Base-by-base conservation (phyloP, 805 yeast species). In the Saturnispora dispora region DNA sequence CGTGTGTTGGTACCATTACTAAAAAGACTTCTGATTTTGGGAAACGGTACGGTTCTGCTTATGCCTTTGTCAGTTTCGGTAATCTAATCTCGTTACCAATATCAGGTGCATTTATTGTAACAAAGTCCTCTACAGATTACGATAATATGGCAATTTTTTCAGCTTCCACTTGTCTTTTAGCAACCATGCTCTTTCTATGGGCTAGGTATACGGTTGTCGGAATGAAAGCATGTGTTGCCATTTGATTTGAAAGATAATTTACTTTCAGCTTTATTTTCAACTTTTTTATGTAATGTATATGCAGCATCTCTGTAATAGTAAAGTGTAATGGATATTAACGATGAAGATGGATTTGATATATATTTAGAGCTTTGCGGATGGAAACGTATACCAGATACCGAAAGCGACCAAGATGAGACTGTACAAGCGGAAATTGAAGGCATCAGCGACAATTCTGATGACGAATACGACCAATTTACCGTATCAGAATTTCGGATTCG, bases 31-130 rank as follows among this genome's bases (percentile, higher is more conserved):
- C 73, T 52, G 77, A 81, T 51, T 84, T 83, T 61, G 90, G 90
- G 18, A 80, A 78, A 55, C 66, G 84, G 20, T 85, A 79, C 56
- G 89, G 89, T 0, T 73, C 87, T 15, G 75, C 81, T 54, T 83
- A 81, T 62, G 79, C 79, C 46, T 64, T 80, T 58, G 80, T 78
- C 11, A 76, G 87, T 47, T 63, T 79, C 45, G 68, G 74, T 17
- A 67, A 71, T 39, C 63, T 79, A 15, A 69, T 75, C n/a, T 67
- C 72, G 5, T 64, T 78, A 18, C 81, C 82, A 7, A 66, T 75
- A 18, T 70, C 76, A 9, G 71, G 71, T 55, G 58, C 66, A 9
- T 65, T 67, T 37, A 64, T 67, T 33, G 63, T 73, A 6, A 60
- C 66, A 42, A 70, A 68, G 15, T 52, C 70, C 17, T 42, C 57